Evolutionary conservation across 2,329 filamentous ascomycete genomes (phyloP), one percentile per base, ranked within the genome.

Genomic region (Cryphonectria japonica): DNA sequence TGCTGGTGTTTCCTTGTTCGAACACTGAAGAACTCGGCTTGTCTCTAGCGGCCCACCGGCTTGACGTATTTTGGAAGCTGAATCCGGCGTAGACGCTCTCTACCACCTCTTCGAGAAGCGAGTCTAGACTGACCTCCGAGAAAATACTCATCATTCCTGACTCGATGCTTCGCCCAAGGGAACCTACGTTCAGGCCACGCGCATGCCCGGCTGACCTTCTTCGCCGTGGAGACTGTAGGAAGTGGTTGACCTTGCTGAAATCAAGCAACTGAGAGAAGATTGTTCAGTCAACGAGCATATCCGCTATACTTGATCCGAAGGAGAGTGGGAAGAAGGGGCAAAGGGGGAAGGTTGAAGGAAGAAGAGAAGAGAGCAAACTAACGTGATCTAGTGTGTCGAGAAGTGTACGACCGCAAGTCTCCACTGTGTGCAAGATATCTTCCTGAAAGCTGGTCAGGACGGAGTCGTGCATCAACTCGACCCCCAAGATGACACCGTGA

Each of bases 401-500:
- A 0, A 87, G 76, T 0, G 85, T 85, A 60, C 80, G 81, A 1
- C 84, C 83, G n/a, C 83, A 86, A 6, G 81, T 81, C 71, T 85
- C 81, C n/a, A 86, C 82, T 41, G 83, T 84, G 67, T 83, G 80
- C 2, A 86, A 76, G 46, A 85, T 80, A 29, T 83, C 81, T 4
- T 80, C 76, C 71, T 86, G 84, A 34, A 81, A 78, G 6, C 79
- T 78, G 29, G 67, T 81, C 79, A 63, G 85, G 76, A 5, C 78
- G 72, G 0, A 61, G 16, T 69, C 69, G n/a, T 83, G 81, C 0
- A 88, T 76, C 54, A 87, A 79, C 72, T 87, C 85, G 5, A 83
- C 83, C 73, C 79, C 87, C 0, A 85, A 85, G 1, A 89, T 78
- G 43, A 89, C 87, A 1, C 87, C 87, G 72, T 89, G 87, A 0